A percentile compares a stretch with the other conserved stretches of the same genome.
These are phyloP conservation scores for Geotrichum restrictum DNA, from an alignment of 1,139 yeast genomes.

Conservation along the genomic window DNA sequence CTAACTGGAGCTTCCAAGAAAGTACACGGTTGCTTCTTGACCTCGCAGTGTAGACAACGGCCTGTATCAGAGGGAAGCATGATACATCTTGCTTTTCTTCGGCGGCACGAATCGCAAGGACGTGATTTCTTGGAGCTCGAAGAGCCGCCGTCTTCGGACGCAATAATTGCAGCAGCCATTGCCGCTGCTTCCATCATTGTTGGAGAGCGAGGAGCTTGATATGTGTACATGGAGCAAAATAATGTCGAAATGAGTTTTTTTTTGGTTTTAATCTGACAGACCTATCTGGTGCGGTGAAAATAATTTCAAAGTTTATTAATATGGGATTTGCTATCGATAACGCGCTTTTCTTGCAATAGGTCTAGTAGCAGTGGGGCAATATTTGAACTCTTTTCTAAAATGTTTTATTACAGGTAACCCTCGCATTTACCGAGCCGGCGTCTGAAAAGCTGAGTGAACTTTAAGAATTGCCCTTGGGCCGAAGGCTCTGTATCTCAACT, in stretches of 20 bases:
- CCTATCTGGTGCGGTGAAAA: background rate
- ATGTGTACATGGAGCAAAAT: background rate
- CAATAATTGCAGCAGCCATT: constrained; percentile 22
- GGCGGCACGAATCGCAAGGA: constrained; percentile 36
- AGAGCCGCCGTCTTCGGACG: constrained; percentile 5
- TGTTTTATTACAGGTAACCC: too few relatives aligned
- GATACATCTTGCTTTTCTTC: constrained; percentile 40
- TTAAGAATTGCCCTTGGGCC: too few relatives aligned
- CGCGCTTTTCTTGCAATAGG: too few relatives aligned
- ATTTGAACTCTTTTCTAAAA: background rate
- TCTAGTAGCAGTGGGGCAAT: background rate
- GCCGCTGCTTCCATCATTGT: constrained; percentile 22
- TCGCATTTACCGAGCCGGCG: too few relatives aligned
- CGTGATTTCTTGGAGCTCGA: constrained; percentile 20
- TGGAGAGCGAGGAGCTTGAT: constrained; percentile 13
- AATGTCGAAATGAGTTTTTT: background rate
- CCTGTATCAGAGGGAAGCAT: constrained; percentile 35
- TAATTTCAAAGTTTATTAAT: background rate
- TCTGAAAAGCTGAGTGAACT: too few relatives aligned
- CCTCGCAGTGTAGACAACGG: constrained; percentile 38
- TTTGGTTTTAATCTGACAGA: too few relatives aligned
- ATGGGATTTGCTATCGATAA: background rate
- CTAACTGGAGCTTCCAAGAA: constrained; percentile 35
- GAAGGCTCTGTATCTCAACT: too few relatives aligned
- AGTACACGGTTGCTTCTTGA: constrained; percentile 37